A percentile compares a stretch with the other conserved stretches of the same genome.
These are phyloP conservation scores for Cladosporium oxysporum DNA, from an alignment of 2,329 filamentous ascomycete species.

Conservation along the genomic window DNA sequence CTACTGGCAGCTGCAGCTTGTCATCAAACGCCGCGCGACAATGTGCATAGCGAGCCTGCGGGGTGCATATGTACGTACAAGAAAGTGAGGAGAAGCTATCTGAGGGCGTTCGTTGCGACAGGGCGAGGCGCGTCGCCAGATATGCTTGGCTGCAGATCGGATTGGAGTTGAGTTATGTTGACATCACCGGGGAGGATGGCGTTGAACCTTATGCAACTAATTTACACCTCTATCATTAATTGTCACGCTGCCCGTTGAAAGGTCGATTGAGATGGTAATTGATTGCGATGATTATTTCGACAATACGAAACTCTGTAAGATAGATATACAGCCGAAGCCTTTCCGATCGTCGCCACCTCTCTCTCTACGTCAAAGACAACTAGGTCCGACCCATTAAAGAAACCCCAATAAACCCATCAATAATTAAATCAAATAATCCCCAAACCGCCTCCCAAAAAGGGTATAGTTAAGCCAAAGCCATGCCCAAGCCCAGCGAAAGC, in stretches of 20 bases:
- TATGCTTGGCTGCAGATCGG: slow-evolving; percentile 4
- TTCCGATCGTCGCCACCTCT: background rate
- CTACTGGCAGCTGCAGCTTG: slow-evolving; percentile 9
- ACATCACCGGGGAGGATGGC: background rate
- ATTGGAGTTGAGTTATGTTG: background rate
- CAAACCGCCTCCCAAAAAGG: slow-evolving; percentile 12
- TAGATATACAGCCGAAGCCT: slow-evolving; percentile 1
- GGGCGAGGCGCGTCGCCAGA: background rate
- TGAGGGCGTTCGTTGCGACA: background rate
- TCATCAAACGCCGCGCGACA: background rate
- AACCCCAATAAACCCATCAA: slow-evolving; percentile 14
- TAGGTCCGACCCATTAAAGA: background rate
- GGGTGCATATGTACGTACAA: slow-evolving; percentile 20
- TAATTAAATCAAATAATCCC: slow-evolving; percentile 17
- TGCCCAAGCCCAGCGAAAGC: background rate
- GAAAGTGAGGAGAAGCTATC: slow-evolving; percentile 13
- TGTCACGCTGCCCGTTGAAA: background rate
- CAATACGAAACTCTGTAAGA: background rate
- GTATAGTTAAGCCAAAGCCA: background rate
- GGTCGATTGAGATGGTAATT: background rate
- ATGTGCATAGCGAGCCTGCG: slow-evolving; percentile 10
- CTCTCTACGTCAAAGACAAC: background rate
- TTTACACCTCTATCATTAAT: background rate
- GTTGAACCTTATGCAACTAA: background rate
- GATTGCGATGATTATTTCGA: background rate